phyloP scores from a whole-genome alignment of 192 early-diverging fungal species.

The Entomortierella beljakovae region DNA sequence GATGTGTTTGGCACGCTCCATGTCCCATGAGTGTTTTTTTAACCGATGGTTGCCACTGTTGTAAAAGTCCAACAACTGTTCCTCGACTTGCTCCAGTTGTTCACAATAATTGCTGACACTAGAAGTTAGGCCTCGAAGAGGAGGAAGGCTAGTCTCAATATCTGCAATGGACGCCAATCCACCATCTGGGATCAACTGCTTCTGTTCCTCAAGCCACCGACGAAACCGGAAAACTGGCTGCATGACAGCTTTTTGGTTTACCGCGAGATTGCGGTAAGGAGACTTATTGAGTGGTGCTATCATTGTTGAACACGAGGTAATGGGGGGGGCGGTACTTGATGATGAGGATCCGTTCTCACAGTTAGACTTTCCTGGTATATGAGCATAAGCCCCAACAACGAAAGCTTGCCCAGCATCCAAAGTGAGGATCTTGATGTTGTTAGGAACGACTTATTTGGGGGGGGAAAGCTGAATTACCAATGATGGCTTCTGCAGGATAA shows the following conservation, averaged over 20 bases:
- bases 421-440: conserved; percentile 3
- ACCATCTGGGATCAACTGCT: background rate
- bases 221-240: conserved; percentile 4
- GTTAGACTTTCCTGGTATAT: too few relatives aligned
- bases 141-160: conserved; percentile 4
- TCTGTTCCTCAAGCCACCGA: conserved; percentile 11
- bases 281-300: too few relatives aligned
- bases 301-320: too few relatives aligned
- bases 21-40: background rate
- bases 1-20: too few relatives aligned
- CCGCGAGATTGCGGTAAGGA: background rate
- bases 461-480: too few relatives aligned
- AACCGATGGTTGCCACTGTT: background rate
- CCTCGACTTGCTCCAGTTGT: background rate
- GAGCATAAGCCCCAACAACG: conserved; percentile 4
- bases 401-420: conserved; percentile 8
- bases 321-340: background rate
- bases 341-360: too few relatives aligned
- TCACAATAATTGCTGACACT: background rate
- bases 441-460: background rate
- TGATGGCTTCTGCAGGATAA: too few relatives aligned
- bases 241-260: background rate
- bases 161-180: background rate
- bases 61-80: conserved; percentile 9
- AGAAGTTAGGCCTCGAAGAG: conserved; percentile 1